These are phyloP conservation scores for Pyricularia pennisetigena DNA, from an alignment of 2,329 filamentous ascomycete species.

Conservation along the genomic window DNA sequence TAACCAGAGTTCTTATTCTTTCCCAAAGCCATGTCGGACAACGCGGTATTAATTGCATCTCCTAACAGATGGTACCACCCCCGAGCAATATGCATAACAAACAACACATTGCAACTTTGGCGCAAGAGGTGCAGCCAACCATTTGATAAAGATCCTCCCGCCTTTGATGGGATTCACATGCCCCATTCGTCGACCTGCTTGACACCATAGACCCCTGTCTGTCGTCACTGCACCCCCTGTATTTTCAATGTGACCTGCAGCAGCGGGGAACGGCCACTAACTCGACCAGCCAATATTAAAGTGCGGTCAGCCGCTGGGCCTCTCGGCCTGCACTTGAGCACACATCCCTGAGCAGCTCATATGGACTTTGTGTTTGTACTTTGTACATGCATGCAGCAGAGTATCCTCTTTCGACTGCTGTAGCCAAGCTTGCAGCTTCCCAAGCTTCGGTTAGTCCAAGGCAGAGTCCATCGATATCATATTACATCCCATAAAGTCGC, in stretches of 20 bases:
- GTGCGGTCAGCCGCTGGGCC: conserved; percentile 33
- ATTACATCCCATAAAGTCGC: neutral
- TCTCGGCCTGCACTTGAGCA: conserved; percentile 6
- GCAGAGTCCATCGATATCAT: neutral
- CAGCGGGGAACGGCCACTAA: conserved; percentile 27
- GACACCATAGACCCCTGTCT: neutral
- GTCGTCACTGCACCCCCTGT: neutral
- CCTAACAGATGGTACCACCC: too few relatives aligned
- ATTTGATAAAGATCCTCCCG: neutral
- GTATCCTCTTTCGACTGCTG: neutral
- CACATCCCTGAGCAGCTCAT: neutral
- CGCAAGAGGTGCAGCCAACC: neutral
- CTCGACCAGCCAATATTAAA: conserved; percentile 42
- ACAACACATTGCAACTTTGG: neutral
- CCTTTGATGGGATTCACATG: neutral
- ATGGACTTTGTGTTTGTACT: neutral
- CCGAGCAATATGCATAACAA: too few relatives aligned
- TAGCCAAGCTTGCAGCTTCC: neutral
- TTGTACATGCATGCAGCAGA: too few relatives aligned
- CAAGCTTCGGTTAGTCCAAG: neutral
- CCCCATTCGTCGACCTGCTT: neutral
- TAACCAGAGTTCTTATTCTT: neutral
- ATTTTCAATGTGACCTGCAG: conserved; percentile 18
- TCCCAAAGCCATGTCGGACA: too few relatives aligned
- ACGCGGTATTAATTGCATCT: too few relatives aligned